phyloP scores from a whole-genome alignment of 1,284 basidiomycete species.

The Leccinum solheimii region DNA sequence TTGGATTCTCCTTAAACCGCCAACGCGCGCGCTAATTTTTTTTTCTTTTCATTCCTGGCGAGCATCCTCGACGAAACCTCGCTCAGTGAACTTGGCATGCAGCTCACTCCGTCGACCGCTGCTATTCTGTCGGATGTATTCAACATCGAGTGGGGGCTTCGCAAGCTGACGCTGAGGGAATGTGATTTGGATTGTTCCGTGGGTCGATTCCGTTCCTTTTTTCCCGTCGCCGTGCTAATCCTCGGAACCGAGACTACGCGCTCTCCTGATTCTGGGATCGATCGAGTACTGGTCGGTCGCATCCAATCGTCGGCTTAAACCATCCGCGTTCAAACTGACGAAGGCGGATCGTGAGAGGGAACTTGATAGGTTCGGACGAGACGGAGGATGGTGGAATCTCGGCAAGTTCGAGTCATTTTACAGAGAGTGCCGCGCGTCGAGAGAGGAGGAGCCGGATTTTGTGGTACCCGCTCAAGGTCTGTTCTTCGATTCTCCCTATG shows the following conservation, averaged over 20 bases:
- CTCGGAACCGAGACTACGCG: constrained; percentile 45
- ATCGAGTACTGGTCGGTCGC: constrained; percentile 85
- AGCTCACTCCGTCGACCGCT: constrained; percentile 68
- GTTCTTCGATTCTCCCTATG: constrained; percentile 17
- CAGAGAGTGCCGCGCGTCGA: constrained; percentile 73
- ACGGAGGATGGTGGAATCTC: constrained; percentile 73
- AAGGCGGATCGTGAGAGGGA: constrained; percentile 51
- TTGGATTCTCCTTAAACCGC: constrained; percentile 22
- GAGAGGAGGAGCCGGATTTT: constrained; percentile 70
- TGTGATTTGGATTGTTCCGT: constrained; percentile 60
- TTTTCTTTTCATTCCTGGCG: constrained; percentile 39
- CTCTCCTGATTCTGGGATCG: constrained; percentile 81
- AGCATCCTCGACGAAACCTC: constrained; percentile 38
- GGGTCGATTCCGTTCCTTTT: no score
- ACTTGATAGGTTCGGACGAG: constrained; percentile 40
- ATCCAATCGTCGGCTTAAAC: constrained; percentile 81
- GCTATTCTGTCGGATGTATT: constrained; percentile 86
- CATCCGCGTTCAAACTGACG: constrained; percentile 77
- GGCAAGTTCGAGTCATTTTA: constrained; percentile 82
- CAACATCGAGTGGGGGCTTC: constrained; percentile 85
- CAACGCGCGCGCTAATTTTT: constrained; percentile 2
- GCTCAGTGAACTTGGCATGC: constrained; percentile 35
- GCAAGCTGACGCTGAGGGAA: constrained; percentile 79
- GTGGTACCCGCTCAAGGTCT: constrained; percentile 69
- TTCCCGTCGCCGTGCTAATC: no score